Base-by-base conservation (phyloP, 805 yeast species). In the Kluyveromyces dobzhanskii region DNA sequence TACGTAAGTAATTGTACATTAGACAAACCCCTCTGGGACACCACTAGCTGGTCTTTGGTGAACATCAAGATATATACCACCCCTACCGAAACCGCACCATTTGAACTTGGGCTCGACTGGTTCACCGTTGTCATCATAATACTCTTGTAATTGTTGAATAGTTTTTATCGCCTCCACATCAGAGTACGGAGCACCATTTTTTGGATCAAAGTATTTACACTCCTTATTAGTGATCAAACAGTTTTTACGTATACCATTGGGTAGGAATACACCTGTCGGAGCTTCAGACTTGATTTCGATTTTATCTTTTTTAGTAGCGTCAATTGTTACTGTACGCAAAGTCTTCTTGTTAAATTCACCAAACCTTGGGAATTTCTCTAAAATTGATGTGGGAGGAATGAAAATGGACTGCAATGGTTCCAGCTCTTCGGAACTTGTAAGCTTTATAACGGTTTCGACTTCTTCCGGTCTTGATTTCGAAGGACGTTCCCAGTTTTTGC, bases 101-200 rank as follows among this genome's bases (percentile, higher is more conserved):
- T 50, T 49, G 35, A 38, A 53, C 17, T 38, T 46, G 4, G 56
- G 54, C 7, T 38, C 21, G 8, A 65, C 45, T 69, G 63, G 42
- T 56, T 54, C 17, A 4, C 69, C 51, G 44, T 64, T 70, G 4
- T 67, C 65, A 9, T 61, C 64, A 14, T 68, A 71, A n/a, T 77
- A 73, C 27, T 73, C 75, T 47, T 78, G 78, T 13, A 73, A 57
- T 17, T 71, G 75, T 41, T 72, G 73, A 32, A 85, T 67, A 19
- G 81, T 68, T 48, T 74, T 78, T 56, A 79, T 86, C n/a, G 90
- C 80, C 34, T 82, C 88, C 44, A 86, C 83, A 46, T 80, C 80
- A 36, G 80, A 72, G 61, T 92, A 92, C 2, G 95, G 94, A 38
- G 92, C 74, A 27, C 95, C 95, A 21, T 82, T 78, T 27, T 75